Percentiles rank a stretch among this genome's conserved stretches.
These are phyloP conservation scores for Polyporus arcularius DNA, from an alignment of 768 basidiomycete genomes.

Conservation along the genomic window DNA sequence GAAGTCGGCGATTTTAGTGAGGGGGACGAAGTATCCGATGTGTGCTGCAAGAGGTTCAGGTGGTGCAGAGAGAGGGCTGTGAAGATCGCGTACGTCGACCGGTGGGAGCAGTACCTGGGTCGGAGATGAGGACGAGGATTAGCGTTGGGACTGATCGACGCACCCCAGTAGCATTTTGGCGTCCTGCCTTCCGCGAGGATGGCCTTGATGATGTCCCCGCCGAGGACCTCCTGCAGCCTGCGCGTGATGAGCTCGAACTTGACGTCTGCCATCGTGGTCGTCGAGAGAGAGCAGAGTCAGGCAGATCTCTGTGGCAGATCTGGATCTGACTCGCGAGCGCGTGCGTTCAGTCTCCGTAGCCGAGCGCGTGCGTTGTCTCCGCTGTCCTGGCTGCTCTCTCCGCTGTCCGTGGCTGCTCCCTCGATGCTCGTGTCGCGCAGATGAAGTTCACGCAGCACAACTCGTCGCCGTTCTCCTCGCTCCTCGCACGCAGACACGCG, in stretches of 20 bases:
- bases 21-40: conserved; percentile 94
- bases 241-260: conserved; percentile 85
- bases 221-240: conserved; percentile 83
- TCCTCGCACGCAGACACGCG: background rate
- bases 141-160: conserved; percentile 28
- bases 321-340: background rate
- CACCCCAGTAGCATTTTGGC: conserved; percentile 92
- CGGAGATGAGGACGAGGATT: background rate
- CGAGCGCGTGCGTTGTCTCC: background rate
- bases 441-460: conserved; percentile 8
- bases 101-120: conserved; percentile 85
- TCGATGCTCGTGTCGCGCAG: no score
- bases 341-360: no score
- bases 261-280: background rate
- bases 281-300: background rate
- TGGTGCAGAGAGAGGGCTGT: background rate
- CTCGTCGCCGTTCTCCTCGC: background rate
- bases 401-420: no score
- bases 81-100: conserved; percentile 73
- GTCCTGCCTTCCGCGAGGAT: conserved; percentile 76
- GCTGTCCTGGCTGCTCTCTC: background rate
- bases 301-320: background rate
- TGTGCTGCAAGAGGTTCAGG: conserved; percentile 60
- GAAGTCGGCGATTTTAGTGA: conserved; percentile 97
- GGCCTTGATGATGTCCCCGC: conserved; percentile 79